Percentiles rank a stretch among this genome's conserved stretches.
Evolutionary conservation across 202 grass and related monocot species (phyloP).

Genomic region (Brachypodium distachyon): DNA sequence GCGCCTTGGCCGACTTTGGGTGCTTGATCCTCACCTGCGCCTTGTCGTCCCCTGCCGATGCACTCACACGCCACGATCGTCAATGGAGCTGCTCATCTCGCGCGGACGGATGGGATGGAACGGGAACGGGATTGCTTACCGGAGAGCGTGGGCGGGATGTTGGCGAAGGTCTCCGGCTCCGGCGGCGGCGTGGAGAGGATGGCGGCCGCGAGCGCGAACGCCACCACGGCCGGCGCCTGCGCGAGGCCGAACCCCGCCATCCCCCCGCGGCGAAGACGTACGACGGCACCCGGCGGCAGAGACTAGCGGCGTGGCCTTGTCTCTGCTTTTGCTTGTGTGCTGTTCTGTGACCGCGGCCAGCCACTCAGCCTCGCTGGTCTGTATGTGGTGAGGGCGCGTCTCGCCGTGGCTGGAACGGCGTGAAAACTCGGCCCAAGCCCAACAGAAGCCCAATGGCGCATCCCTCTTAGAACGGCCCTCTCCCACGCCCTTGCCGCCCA

Average conservation of each 20-base stretch:
- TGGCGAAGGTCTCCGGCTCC: slow-evolving; percentile 47
- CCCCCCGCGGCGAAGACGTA: background rate
- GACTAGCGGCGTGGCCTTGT: background rate
- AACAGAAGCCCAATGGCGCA: background rate
- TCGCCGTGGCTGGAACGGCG: background rate
- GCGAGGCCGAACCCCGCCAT: background rate
- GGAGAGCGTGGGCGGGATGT: slow-evolving; percentile 65
- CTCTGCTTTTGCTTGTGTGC: too few species aligned
- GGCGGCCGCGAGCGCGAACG: slow-evolving; percentile 46
- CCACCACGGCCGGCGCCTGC: slow-evolving; percentile 26
- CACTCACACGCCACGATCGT: too few species aligned
- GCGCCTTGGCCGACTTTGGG: slow-evolving; percentile 70
- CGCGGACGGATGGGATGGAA: too few species aligned
- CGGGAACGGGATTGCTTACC: too few species aligned
- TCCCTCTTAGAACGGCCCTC: background rate
- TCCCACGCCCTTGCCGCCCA: background rate
- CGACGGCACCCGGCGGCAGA: background rate
- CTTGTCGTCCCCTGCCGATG: slow-evolving; percentile 42
- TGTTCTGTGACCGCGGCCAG: background rate
- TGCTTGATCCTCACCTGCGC: slow-evolving; percentile 58
- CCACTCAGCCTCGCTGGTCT: slow-evolving; percentile 2
- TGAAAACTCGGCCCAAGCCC: background rate
- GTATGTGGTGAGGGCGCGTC: background rate
- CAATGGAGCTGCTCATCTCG: too few species aligned
- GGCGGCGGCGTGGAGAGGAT: slow-evolving; percentile 48